A percentile compares a stretch with the other conserved stretches of the same genome.
phyloP scores from a whole-genome alignment of 2,329 filamentous ascomycete genomes.

The Aspergillus ustus region DNA sequence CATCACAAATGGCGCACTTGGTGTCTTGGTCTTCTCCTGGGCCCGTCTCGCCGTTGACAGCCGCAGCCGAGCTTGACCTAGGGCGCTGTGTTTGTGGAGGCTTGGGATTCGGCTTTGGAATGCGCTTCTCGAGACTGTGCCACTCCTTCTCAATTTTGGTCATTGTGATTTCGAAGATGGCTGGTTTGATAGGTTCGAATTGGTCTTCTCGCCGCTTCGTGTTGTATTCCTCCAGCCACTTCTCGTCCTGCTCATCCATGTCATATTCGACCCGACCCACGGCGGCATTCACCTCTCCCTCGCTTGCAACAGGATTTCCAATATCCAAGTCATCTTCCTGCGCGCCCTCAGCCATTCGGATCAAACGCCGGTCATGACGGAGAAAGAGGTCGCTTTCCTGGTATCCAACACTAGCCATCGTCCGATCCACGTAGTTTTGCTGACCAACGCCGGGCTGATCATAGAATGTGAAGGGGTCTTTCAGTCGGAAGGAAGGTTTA shows the following conservation, averaged over 20 bases:
- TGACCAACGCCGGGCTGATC: constrained; percentile 86
- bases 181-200: constrained; percentile 83
- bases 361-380: constrained; percentile 73
- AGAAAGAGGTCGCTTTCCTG: constrained; percentile 92
- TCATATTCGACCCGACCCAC: constrained; percentile 94
- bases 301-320: constrained; percentile 58
- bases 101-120: constrained; percentile 95
- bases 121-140: constrained; percentile 93
- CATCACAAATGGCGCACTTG: constrained; percentile 96
- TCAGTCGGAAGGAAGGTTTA: constrained; percentile 52
- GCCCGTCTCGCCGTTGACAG: constrained; percentile 88
- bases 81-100: constrained; percentile 93
- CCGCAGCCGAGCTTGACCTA: constrained; percentile 89
- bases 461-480: constrained; percentile 54
- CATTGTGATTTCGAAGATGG: constrained; percentile 96
- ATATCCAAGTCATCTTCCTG: constrained; percentile 68
- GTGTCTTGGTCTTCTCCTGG: constrained; percentile 91
- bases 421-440: constrained; percentile 90
- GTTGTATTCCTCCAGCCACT: constrained; percentile 90
- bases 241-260: constrained; percentile 99
- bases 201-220: constrained; percentile 72
- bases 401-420: constrained; percentile 94
- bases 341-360: constrained; percentile 64
- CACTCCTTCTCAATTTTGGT: constrained; percentile 99
- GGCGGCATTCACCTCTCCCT: constrained; percentile 61